phyloP scores from a whole-genome alignment of 257 asterid genomes.

The Nicotiana tomentosiformis region DNA sequence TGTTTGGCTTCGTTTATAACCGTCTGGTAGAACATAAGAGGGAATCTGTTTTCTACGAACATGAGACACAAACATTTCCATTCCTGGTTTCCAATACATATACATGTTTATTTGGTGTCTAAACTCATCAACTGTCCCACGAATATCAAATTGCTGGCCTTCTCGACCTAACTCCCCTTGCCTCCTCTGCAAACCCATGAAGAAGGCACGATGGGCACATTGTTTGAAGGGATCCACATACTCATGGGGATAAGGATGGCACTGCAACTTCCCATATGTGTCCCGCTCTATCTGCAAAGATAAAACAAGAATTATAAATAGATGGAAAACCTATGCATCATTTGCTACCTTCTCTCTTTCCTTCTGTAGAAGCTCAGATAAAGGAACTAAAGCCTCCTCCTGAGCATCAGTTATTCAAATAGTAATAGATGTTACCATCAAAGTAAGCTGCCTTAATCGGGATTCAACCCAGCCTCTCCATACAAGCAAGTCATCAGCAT shows the following conservation, averaged over 20 bases:
- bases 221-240: slow-evolving; percentile 60
- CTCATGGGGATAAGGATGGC: slow-evolving; percentile 88
- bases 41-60: slow-evolving; percentile 92
- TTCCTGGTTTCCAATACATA: slow-evolving; percentile 84
- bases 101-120: slow-evolving; percentile 70
- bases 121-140: slow-evolving; percentile 89
- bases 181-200: slow-evolving; percentile 87
- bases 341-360: neutral
- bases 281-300: slow-evolving; percentile 89
- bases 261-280: slow-evolving; percentile 74
- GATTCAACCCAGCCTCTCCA: slow-evolving; percentile 99
- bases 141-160: slow-evolving; percentile 91
- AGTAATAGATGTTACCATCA: slow-evolving; percentile 63
- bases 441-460: slow-evolving; percentile 80
- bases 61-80: slow-evolving; percentile 86
- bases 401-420: neutral
- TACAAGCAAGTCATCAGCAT: slow-evolving; percentile 80
- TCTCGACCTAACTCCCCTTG: slow-evolving; percentile 80
- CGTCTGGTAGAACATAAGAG: slow-evolving; percentile 70
- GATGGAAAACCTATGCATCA: slow-evolving; percentile 2
- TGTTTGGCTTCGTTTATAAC: slow-evolving; percentile 59
- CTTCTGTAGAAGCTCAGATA: neutral
- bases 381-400: slow-evolving; percentile 4
- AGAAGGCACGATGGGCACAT: slow-evolving; percentile 71
- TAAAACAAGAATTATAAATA: slow-evolving; percentile 18